Percentiles rank a stretch among this genome's conserved stretches.
phyloP scores from a whole-genome alignment of 768 basidiomycete species.

The Austroboletus eburneus region DNA sequence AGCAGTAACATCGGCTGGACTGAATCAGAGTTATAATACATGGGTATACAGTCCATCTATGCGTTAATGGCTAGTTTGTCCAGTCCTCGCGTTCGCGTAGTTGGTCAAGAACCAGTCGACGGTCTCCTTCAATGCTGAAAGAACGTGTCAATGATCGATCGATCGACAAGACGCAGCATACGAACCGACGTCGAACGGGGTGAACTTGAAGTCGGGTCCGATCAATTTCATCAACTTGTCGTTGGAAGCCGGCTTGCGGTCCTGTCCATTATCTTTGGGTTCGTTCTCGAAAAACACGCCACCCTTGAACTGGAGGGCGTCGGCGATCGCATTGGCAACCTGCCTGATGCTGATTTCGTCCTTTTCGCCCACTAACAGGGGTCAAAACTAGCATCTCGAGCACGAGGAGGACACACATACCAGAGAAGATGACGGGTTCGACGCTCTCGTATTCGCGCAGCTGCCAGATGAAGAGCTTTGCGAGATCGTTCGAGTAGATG shows the following conservation, averaged over 20 bases:
- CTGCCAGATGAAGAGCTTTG: constrained; percentile 93
- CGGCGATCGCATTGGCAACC: constrained; percentile 88
- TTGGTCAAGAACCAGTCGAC: constrained; percentile 89
- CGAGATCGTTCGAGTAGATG: constrained; percentile 94
- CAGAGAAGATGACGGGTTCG: constrained; percentile 89
- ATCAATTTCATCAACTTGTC: constrained; percentile 75
- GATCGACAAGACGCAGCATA: constrained; percentile 2
- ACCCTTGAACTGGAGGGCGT: constrained; percentile 73
- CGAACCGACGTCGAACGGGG: constrained; percentile 81
- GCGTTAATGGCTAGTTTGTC: constrained; percentile 33
- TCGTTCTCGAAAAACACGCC: constrained; percentile 72
- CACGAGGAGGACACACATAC: constrained; percentile 35
- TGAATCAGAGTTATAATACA: constrained; percentile 13
- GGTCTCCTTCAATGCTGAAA: constrained; percentile 64
- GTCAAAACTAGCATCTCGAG: not conserved
- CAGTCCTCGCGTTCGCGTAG: constrained; percentile 66
- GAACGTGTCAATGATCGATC: not conserved
- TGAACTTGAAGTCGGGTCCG: constrained; percentile 75
- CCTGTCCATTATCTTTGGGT: constrained; percentile 80
- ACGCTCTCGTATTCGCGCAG: constrained; percentile 87
- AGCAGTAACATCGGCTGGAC: too few relatives aligned
- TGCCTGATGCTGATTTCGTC: constrained; percentile 93
- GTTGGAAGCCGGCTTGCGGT: constrained; percentile 95
- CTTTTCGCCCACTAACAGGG: constrained; percentile 72
- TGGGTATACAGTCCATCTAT: constrained; percentile 1